Percentiles rank a stretch among this genome's conserved stretches.
These are phyloP conservation scores for Chaetomidium leptoderma DNA, from an alignment of 495 filamentous ascomycete genomes.

Conservation along the genomic window DNA sequence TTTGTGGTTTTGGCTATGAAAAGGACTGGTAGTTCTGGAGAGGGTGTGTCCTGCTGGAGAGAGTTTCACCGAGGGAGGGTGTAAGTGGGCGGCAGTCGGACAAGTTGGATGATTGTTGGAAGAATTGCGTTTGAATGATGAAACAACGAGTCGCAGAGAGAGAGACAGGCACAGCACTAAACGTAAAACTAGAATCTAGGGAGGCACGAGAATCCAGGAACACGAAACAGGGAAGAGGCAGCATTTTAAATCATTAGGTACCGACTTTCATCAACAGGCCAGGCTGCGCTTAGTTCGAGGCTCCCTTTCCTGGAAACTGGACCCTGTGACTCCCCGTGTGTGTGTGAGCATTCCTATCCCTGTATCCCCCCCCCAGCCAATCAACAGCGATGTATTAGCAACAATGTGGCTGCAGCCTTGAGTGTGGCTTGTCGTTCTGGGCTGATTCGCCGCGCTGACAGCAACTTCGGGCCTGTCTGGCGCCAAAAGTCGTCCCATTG, in stretches of 20 bases:
- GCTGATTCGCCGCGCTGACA: constrained; percentile 19
- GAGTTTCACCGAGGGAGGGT: too few species aligned
- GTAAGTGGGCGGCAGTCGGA: too few species aligned
- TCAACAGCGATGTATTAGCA: constrained; percentile 23
- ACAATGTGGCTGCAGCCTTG: constrained; percentile 24
- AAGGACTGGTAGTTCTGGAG: too few species aligned
- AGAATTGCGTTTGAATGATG: background rate
- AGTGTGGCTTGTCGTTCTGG: constrained; percentile 33
- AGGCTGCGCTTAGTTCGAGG: too few species aligned
- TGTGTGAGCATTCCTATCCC: background rate
- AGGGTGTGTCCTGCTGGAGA: too few species aligned
- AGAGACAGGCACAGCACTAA: constrained; percentile 1
- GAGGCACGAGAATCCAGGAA: background rate
- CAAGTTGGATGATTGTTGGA: constrained; percentile 1
- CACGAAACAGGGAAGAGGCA: background rate
- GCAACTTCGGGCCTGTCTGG: background rate
- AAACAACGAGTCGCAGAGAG: too few species aligned
- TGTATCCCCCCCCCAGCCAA: constrained; percentile 21
- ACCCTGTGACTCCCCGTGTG: constrained; percentile 4
- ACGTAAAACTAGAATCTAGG: background rate
- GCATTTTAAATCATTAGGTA: constrained; percentile 3
- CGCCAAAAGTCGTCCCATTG: constrained; percentile 10
- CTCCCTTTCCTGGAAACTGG: too few species aligned
- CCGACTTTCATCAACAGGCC: background rate
- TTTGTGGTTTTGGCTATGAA: too few species aligned